phyloP scores from a whole-genome alignment of 2,329 filamentous ascomycete genomes.

The Ceratocystis huliohia region DNA sequence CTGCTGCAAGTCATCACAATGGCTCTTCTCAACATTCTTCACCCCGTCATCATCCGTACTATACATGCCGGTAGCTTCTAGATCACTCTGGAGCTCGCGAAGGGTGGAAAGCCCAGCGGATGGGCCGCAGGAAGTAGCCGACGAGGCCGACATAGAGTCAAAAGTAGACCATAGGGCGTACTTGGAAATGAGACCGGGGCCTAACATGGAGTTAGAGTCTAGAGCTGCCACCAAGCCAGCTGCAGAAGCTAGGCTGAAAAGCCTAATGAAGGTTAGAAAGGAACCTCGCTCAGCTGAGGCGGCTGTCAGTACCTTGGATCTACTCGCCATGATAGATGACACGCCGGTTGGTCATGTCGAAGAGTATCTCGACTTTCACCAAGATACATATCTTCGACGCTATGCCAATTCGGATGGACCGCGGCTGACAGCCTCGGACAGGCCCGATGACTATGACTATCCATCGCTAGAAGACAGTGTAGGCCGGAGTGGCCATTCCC shows the following conservation, averaged over 20 bases:
- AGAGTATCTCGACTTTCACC: conserved; percentile 40
- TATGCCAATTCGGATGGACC: conserved; percentile 42
- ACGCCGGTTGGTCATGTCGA: conserved; percentile 34
- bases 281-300: conserved; percentile 11
- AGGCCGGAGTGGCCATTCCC: conserved; percentile 29
- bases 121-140: not conserved
- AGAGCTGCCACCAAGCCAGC: not conserved
- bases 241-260: not conserved
- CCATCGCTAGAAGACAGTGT: conserved; percentile 34
- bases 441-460: conserved; percentile 36
- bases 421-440: conserved; percentile 38
- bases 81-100: conserved; percentile 13
- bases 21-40: conserved; percentile 34
- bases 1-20: conserved; percentile 23
- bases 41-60: conserved; percentile 15
- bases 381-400: conserved; percentile 41
- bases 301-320: conserved; percentile 30
- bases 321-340: conserved; percentile 42
- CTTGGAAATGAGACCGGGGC: not conserved
- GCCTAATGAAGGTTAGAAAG: not conserved
- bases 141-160: not conserved
- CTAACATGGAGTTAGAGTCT: not conserved
- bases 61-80: conserved; percentile 10
- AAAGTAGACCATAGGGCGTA: not conserved
- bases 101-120: not conserved